Conservation (phyloP, 2,329 filamentous ascomycete genomes). For the Venturia nashicola region DNA sequence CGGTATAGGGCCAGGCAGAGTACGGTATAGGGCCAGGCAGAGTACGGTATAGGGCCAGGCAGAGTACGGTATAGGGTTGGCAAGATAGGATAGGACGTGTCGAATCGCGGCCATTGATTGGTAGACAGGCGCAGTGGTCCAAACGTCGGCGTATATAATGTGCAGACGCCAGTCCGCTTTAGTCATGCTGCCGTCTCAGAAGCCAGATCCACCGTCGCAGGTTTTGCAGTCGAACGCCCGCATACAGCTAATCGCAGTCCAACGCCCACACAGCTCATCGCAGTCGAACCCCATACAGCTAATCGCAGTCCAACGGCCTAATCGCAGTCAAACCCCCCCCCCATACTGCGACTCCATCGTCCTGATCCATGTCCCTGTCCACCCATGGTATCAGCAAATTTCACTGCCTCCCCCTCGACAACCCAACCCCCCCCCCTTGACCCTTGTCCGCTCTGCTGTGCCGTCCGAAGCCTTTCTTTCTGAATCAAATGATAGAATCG, state of each 20-base stretch:
- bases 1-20: no score
- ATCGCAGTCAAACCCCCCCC: no score
- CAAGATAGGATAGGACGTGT: no score
- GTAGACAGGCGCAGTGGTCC: not conserved
- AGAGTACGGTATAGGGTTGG: no score
- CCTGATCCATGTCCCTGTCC: not conserved
- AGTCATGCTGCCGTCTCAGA: not conserved
- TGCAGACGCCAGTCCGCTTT: not conserved
- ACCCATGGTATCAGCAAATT: not conserved
- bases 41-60: no score
- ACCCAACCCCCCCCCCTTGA: not conserved
- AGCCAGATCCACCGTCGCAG: slow-evolving; percentile 1
- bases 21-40: no score
- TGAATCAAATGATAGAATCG: not conserved
- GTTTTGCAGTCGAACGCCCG: not conserved
- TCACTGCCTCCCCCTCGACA: not conserved
- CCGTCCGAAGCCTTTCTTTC: not conserved
- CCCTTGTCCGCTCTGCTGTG: not conserved
- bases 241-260: no score
- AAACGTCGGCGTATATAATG: not conserved
- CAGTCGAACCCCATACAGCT: no score
- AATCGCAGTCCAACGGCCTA: no score
- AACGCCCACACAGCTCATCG: not conserved
- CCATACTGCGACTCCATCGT: no score
- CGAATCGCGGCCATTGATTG: no score